Conservation (phyloP, 352 stramenopile species). For the Phytophthora pisi region DNA sequence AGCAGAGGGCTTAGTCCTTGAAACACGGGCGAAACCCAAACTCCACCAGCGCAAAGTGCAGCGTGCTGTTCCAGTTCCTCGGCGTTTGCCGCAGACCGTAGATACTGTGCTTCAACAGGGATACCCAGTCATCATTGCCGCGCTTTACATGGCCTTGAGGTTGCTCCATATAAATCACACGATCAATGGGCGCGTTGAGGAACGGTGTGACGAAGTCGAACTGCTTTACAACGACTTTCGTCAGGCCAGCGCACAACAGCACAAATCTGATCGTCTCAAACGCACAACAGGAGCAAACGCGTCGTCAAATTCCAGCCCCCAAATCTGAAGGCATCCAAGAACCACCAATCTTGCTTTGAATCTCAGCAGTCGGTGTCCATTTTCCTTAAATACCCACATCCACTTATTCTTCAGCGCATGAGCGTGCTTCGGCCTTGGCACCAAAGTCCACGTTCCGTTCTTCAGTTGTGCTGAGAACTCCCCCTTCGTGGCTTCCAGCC, state of each 20-base stretch:
- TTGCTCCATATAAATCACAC: conserved; percentile 21
- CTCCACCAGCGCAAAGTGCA: conserved; percentile 8
- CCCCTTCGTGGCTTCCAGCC: conserved; percentile 13
- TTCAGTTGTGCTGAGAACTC: conserved; percentile 16
- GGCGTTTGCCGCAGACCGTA: conserved; percentile 11
- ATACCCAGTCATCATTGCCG: conserved; percentile 8
- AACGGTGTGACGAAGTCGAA: conserved; percentile 17
- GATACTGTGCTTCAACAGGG: conserved; percentile 1
- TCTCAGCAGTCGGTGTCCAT: conserved; percentile 4
- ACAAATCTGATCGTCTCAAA: conserved; percentile 18
- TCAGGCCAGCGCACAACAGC: conserved; percentile 7
- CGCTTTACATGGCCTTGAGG: conserved; percentile 9
- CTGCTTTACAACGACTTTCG: conserved; percentile 3
- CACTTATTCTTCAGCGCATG: conserved; percentile 21
- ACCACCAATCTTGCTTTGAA: conserved; percentile 19
- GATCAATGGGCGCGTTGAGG: conserved; percentile 8
- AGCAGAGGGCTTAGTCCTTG: conserved; percentile 17
- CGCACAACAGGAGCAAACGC: conserved; percentile 11
- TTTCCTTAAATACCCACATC: conserved; percentile 17
- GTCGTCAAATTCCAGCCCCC: conserved; percentile 23
- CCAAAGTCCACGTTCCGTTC: conserved; percentile 16
- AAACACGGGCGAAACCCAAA: not conserved
- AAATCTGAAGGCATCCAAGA: conserved; percentile 17
- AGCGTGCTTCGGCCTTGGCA: conserved; percentile 6
- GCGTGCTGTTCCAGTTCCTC: conserved; percentile 14